Evolutionary conservation across 106 monocot genomes (phyloP), one percentile per base, ranked within the genome.

Genomic region (Alisma plantagoaquatica): DNA sequence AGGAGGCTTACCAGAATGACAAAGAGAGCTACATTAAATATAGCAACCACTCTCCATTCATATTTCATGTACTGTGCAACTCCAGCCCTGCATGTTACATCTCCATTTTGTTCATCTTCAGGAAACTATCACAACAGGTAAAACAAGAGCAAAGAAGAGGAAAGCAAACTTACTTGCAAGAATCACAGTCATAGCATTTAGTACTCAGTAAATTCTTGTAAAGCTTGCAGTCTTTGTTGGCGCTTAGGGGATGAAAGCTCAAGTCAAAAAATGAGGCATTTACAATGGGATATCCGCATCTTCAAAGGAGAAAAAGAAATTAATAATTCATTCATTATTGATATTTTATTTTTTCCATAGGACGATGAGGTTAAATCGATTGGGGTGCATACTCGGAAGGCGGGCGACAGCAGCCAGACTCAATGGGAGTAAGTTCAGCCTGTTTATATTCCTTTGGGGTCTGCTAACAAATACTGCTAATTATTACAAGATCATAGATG

Each of bases 371-470:
- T n/a, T n/a, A n/a, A n/a, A n/a, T n/a, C n/a, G n/a, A n/a, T n/a
- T n/a, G n/a, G n/a, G 9, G n/a, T 45, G 67, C 83, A 25, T 78
- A 98, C 96, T 81, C 84, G 58, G 84, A 81, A 28, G 96, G 96
- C 29, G 89, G 96, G 11, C 96, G 69, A 68, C 96, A 98, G 70
- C 96, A 98, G 76, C 96, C 96, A 44, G 84, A 77, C 54, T 85
- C 84, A 43, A 90, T 82, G 26, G 96, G 89, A 31, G 73, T 76
- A 33, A 98, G 78, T 50, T 89, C 78, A 51, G 89, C 96, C 19
- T 56, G 43, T 70, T 85, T 85, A 62, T 82, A 98, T 47, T 74
- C 75, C 71, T 79, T 89, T 33, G 74, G 43, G 19, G 73, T 84
- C 96, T 96, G 73, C 35, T n/a, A 68, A 59, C 20, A 1, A 14